Evolutionary conservation across 2,329 filamentous ascomycete species (phyloP).

Genomic region (Aureobasidium vineae): DNA sequence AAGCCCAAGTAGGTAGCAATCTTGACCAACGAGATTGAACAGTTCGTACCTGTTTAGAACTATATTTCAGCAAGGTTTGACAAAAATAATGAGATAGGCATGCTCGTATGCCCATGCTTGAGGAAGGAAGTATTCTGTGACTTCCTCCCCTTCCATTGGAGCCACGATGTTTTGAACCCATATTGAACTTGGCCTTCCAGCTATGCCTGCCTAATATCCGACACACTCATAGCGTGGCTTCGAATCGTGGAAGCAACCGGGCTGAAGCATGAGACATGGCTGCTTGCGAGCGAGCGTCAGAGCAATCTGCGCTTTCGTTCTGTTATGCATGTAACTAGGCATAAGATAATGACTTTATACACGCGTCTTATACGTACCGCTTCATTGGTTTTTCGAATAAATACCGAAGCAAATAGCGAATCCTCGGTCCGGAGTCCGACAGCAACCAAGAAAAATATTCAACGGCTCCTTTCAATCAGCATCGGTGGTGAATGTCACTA

Average conservation of each 20-base stretch:
- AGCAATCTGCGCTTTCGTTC: background rate
- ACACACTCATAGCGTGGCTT: no score
- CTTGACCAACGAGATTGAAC: no score
- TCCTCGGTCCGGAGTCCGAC: background rate
- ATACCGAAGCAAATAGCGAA: background rate
- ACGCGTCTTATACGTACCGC: background rate
- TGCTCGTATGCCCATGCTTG: background rate
- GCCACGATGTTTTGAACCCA: background rate
- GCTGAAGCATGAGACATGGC: background rate
- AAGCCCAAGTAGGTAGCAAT: no score
- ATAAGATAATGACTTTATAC: background rate
- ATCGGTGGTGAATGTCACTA: no score
- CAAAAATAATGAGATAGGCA: background rate
- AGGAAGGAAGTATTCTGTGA: background rate
- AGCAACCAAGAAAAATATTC: no score
- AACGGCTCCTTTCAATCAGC: no score
- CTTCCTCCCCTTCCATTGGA: background rate
- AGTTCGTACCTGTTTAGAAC: background rate
- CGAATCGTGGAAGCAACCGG: background rate
- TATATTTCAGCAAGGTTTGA: background rate
- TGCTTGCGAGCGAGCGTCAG: background rate
- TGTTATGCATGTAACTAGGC: background rate
- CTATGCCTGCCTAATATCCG: background rate
- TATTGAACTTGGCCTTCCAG: background rate
- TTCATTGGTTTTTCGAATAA: background rate